phyloP scores from a whole-genome alignment of 805 yeast species.

The Ogataea chonburiensis region DNA sequence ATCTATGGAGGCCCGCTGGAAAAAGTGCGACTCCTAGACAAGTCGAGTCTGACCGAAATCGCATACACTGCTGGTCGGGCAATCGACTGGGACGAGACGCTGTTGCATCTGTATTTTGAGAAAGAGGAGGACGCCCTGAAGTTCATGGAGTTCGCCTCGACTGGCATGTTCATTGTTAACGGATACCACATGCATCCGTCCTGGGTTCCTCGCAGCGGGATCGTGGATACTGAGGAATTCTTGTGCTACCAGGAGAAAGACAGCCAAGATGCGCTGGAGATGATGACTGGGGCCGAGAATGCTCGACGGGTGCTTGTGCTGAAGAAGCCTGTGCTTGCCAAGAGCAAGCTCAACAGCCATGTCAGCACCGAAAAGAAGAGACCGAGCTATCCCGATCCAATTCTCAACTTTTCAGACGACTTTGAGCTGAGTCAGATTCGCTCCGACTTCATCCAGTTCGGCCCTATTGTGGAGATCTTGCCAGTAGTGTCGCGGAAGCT shows the following conservation, averaged over 20 bases:
- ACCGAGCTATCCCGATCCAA: conserved; percentile 43
- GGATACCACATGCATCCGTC: conserved; percentile 48
- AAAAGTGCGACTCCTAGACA: conserved; percentile 36
- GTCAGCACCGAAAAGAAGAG: conserved; percentile 18
- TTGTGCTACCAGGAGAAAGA: conserved; percentile 13
- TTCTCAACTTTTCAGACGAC: conserved; percentile 40
- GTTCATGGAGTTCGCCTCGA: conserved; percentile 51
- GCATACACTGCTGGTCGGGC: conserved; percentile 15
- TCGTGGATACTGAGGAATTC: conserved; percentile 8
- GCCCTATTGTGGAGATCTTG: conserved; percentile 57
- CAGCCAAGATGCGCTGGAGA: conserved; percentile 23
- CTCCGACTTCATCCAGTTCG: conserved; percentile 54
- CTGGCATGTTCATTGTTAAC: conserved; percentile 57
- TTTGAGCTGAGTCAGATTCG: conserved; percentile 46
- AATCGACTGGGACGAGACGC: conserved; percentile 27
- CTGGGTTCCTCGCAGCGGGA: conserved; percentile 39
- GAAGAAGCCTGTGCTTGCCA: conserved; percentile 36
- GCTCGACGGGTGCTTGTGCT: conserved; percentile 58
- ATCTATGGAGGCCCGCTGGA: conserved; percentile 72
- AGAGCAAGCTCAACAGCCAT: conserved; percentile 21
- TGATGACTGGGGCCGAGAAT: conserved; percentile 37
- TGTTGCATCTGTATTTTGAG: conserved; percentile 50
- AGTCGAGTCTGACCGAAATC: conserved; percentile 17
- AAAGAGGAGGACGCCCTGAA: conserved; percentile 50
- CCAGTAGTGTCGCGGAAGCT: conserved; percentile 68